phyloP scores from a whole-genome alignment of 108 stramenopile genomes.

The Skeletonema grethae region DNA sequence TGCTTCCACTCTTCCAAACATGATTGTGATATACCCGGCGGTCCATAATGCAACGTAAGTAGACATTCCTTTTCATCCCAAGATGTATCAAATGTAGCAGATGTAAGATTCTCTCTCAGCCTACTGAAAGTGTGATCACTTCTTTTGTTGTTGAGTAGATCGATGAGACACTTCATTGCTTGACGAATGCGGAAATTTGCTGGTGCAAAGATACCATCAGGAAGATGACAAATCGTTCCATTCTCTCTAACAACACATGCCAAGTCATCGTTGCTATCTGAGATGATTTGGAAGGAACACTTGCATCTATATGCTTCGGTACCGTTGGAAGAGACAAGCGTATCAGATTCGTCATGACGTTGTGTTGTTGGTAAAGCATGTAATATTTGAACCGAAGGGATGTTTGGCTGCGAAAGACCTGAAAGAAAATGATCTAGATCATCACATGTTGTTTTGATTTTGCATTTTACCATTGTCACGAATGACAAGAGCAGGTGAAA shows the following conservation, averaged over 20 bases:
- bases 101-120: conserved; percentile 46
- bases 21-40: conserved; percentile 32
- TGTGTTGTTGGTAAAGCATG: too few species aligned
- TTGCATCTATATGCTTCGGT: conserved; percentile 63
- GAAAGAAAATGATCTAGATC: background rate
- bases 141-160: conserved; percentile 27
- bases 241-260: conserved; percentile 55
- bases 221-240: conserved; percentile 44
- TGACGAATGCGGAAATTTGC: conserved; percentile 62
- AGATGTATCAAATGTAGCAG: conserved; percentile 61
- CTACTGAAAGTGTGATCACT: conserved; percentile 15
- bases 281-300: conserved; percentile 67
- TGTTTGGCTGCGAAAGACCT: background rate
- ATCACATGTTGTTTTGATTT: background rate
- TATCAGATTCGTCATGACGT: too few species aligned
- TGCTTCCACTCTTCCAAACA: conserved; percentile 36
- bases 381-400: background rate
- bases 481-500: too few species aligned
- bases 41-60: conserved; percentile 60
- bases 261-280: conserved; percentile 16
- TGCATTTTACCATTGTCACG: background rate
- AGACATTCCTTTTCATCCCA: conserved; percentile 65
- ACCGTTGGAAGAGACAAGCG: too few species aligned
- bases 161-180: conserved; percentile 57
- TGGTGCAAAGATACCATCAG: conserved; percentile 53